Conservation (phyloP, 441 rosid genomes). For the Theobroma grandiflorum region DNA sequence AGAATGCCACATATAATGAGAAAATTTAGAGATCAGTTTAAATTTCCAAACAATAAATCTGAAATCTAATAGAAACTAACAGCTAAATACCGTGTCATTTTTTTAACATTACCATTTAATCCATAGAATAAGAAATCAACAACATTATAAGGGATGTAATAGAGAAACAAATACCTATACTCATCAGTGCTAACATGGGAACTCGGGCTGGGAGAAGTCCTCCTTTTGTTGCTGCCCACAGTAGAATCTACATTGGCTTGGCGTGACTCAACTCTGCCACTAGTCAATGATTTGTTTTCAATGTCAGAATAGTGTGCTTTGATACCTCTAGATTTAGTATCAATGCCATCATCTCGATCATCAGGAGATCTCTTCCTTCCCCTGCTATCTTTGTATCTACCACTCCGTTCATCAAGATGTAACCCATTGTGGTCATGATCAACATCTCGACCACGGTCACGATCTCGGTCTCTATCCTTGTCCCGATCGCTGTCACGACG, state of each 20-base stretch:
- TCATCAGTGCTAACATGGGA: slow-evolving; percentile 75
- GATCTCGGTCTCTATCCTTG: slow-evolving; percentile 51
- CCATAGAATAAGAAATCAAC: slow-evolving; percentile 14
- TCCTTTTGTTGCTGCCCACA: slow-evolving; percentile 46
- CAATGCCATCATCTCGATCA: slow-evolving; percentile 63
- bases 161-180: slow-evolving; percentile 58
- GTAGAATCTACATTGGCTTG: slow-evolving; percentile 53
- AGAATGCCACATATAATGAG: background rate
- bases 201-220: slow-evolving; percentile 64
- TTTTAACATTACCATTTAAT: slow-evolving; percentile 11
- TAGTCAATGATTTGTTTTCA: slow-evolving; percentile 55
- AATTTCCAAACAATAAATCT: background rate
- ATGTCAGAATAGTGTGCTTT: slow-evolving; percentile 46
- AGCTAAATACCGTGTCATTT: background rate
- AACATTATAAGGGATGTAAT: slow-evolving; percentile 16
- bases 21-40: background rate
- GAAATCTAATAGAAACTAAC: background rate
- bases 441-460: slow-evolving; percentile 50
- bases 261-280: slow-evolving; percentile 65
- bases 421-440: slow-evolving; percentile 52
- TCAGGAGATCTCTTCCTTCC: slow-evolving; percentile 82
- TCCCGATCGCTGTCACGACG: slow-evolving; percentile 42
- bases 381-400: slow-evolving; percentile 68
- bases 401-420: slow-evolving; percentile 60
- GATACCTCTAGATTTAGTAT: slow-evolving; percentile 56